Evolutionary conservation across 495 filamentous ascomycete genomes (phyloP).

Genomic region (Ramalina intermedia): DNA sequence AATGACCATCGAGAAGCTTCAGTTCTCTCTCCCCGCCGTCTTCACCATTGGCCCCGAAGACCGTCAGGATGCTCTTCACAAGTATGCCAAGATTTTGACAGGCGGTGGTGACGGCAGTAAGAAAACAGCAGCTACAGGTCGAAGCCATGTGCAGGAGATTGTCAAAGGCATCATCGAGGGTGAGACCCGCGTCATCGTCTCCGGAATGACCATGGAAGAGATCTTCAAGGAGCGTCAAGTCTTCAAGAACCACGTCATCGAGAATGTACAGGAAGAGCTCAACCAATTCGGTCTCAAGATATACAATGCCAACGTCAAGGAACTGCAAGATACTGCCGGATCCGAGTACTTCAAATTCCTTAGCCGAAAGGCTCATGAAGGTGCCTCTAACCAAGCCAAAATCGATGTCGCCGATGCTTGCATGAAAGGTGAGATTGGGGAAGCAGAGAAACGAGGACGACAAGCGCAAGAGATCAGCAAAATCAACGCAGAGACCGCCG

Average conservation of each 20-base stretch:
- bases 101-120: slow-evolving; percentile 30
- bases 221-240: slow-evolving; percentile 68
- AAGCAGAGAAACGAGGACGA: slow-evolving; percentile 60
- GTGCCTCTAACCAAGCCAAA: slow-evolving; percentile 63
- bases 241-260: slow-evolving; percentile 65
- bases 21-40: slow-evolving; percentile 39
- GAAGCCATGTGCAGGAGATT: slow-evolving; percentile 63
- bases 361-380: slow-evolving; percentile 69
- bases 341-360: slow-evolving; percentile 68
- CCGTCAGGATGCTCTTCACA: slow-evolving; percentile 46
- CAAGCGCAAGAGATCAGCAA: slow-evolving; percentile 41
- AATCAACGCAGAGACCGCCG: slow-evolving; percentile 68
- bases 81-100: slow-evolving; percentile 65
- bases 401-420: slow-evolving; percentile 71
- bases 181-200: slow-evolving; percentile 65
- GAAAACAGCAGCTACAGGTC: slow-evolving; percentile 22
- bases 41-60: slow-evolving; percentile 73
- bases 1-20: slow-evolving; percentile 44
- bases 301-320: slow-evolving; percentile 71
- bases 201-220: slow-evolving; percentile 75
- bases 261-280: slow-evolving; percentile 62
- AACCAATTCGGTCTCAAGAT: slow-evolving; percentile 58
- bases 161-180: slow-evolving; percentile 83
- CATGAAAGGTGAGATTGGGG: slow-evolving; percentile 63
- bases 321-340: slow-evolving; percentile 62